Percentiles rank a stretch among this genome's conserved stretches.
Evolutionary conservation across 2,329 filamentous ascomycete species (phyloP).

Genomic region (Byssochlamys sp.): DNA sequence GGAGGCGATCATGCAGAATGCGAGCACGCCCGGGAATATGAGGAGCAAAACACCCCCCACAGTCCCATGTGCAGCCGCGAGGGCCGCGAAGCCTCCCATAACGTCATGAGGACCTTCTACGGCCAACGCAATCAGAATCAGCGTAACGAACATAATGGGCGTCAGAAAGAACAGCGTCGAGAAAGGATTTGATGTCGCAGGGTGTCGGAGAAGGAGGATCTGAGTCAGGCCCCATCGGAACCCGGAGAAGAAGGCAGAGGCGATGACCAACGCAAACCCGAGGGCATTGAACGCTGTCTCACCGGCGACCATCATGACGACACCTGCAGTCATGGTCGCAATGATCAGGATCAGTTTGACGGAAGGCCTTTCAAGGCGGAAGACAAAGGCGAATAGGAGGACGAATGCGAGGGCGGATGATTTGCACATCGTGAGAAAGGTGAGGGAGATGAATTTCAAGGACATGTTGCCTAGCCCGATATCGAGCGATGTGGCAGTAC

Average conservation of each 20-base stretch:
- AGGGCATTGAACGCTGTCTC: conserved; percentile 80
- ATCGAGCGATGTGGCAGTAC: conserved; percentile 83
- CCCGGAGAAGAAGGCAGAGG: conserved; percentile 85
- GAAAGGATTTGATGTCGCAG: conserved; percentile 91
- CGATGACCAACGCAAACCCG: conserved; percentile 86
- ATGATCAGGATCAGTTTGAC: conserved; percentile 81
- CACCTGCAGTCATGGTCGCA: conserved; percentile 78
- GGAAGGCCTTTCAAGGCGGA: conserved; percentile 79
- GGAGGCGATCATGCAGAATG: conserved; percentile 91
- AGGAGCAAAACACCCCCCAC: conserved; percentile 61
- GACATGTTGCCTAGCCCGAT: conserved; percentile 94
- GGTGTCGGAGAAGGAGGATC: conserved; percentile 84
- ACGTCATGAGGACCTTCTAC: conserved; percentile 71
- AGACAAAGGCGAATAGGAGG: conserved; percentile 85
- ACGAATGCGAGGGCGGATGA: conserved; percentile 93
- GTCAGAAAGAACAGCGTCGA: conserved; percentile 96
- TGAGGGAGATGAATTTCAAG: conserved; percentile 88
- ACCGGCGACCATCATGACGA: conserved; percentile 96
- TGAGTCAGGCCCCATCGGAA: conserved; percentile 99
- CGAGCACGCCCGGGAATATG: conserved; percentile 79
- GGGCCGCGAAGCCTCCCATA: conserved; percentile 51
- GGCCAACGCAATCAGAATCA: conserved; percentile 70
- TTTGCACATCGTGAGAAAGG: conserved; percentile 99
- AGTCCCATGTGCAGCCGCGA: conserved; percentile 60
- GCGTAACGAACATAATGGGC: conserved; percentile 83